phyloP scores from a whole-genome alignment of 768 basidiomycete genomes.

The Fistulinella prunicolor region DNA sequence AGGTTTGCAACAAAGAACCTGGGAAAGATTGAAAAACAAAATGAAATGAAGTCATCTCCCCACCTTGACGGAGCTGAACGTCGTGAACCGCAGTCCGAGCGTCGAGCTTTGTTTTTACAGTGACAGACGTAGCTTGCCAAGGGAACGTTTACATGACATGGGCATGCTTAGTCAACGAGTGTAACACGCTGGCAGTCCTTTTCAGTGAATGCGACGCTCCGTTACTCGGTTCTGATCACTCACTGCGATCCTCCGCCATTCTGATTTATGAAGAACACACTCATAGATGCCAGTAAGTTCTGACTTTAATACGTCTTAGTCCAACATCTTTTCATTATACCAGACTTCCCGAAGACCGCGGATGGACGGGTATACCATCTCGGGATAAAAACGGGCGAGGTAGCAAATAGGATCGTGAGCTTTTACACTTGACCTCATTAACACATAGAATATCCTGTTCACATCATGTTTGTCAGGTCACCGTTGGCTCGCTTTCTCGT shows the following conservation, averaged over 20 bases:
- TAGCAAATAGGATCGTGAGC: constrained; percentile 75
- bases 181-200: background rate
- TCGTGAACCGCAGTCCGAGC: too few relatives aligned
- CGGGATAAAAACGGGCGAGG: constrained; percentile 69
- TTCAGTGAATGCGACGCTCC: background rate
- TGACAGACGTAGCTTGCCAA: too few relatives aligned
- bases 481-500: constrained; percentile 71
- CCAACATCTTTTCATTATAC: background rate
- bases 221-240: background rate
- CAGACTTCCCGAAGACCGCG: constrained; percentile 75
- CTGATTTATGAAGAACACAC: constrained; percentile 54
- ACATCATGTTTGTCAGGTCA: constrained; percentile 45
- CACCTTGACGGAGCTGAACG: too few relatives aligned
- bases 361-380: constrained; percentile 79
- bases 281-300: constrained; percentile 66
- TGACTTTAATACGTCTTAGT: background rate
- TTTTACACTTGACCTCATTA: background rate
- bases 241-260: background rate
- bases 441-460: background rate
- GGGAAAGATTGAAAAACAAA: too few relatives aligned
- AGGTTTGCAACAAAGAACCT: too few relatives aligned
- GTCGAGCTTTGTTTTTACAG: too few relatives aligned
- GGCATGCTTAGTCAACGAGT: constrained; percentile 15
- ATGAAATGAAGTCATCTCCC: too few relatives aligned
- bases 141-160: background rate